Evolutionary conservation across 208 protist species (phyloP).

Genomic region (Kentomonas sorsogonicus): DNA sequence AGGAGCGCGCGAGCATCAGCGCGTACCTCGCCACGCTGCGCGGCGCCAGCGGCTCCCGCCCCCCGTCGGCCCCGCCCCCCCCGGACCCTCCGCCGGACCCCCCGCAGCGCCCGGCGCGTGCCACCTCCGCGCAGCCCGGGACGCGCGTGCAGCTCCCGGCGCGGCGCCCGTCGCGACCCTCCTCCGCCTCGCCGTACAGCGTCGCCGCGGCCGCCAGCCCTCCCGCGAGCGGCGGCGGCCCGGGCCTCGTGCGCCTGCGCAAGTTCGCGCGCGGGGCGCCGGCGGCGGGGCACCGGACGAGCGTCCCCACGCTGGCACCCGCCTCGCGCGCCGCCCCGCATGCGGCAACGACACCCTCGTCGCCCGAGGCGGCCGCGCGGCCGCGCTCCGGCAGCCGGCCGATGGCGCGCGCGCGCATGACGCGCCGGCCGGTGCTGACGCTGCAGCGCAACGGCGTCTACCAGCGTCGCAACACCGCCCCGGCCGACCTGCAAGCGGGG

Average conservation of each 20-base stretch:
- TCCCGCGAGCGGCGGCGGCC: not conserved
- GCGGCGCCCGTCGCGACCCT: not conserved
- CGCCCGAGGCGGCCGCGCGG: not conserved
- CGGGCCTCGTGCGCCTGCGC: not conserved
- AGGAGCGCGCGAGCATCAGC: no score
- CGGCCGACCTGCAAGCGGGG: no score
- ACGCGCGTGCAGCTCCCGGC: not conserved
- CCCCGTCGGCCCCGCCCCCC: slow-evolving; percentile 1
- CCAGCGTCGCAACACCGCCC: no score
- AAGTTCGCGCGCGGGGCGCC: not conserved
- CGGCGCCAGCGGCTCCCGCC: not conserved
- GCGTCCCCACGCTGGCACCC: not conserved
- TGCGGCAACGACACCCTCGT: not conserved
- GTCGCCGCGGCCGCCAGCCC: not conserved
- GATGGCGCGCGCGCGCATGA: no score
- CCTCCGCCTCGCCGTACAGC: slow-evolving; percentile 4
- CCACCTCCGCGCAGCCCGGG: not conserved
- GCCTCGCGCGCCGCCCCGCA: not conserved
- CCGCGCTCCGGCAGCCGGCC: not conserved
- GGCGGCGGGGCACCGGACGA: not conserved
- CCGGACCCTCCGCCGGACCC: not conserved
- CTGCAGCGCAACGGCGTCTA: no score
- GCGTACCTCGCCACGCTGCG: not conserved
- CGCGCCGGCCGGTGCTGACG: no score
- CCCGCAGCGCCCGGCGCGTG: not conserved